Evolutionary conservation across 2,329 filamentous ascomycete genomes (phyloP).

Genomic region (Fusarium chuoi): DNA sequence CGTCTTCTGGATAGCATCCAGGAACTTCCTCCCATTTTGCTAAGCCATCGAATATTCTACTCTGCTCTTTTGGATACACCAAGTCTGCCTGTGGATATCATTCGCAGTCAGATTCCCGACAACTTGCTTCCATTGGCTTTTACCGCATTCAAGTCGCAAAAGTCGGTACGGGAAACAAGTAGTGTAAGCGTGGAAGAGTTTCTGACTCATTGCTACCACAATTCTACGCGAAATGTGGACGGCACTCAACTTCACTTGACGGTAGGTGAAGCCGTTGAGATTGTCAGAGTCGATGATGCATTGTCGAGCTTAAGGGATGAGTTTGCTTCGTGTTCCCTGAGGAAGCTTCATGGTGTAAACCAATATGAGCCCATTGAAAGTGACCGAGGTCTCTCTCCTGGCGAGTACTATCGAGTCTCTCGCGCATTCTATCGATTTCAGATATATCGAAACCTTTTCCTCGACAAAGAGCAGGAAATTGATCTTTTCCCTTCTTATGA

Average conservation of each 20-base stretch:
- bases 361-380: slow-evolving; percentile 5
- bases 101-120: slow-evolving; percentile 32
- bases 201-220: slow-evolving; percentile 27
- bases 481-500: slow-evolving; percentile 1
- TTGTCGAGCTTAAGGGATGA: slow-evolving; percentile 11
- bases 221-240: slow-evolving; percentile 5
- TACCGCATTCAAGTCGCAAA: slow-evolving; percentile 27
- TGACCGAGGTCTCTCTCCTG: slow-evolving; percentile 1
- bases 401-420: slow-evolving; percentile 28
- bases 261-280: slow-evolving; percentile 27
- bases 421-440: slow-evolving; percentile 40
- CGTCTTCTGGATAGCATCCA: slow-evolving; percentile 27
- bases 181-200: slow-evolving; percentile 14
- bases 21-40: slow-evolving; percentile 24
- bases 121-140: slow-evolving; percentile 27
- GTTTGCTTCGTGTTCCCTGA: slow-evolving; percentile 16
- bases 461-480: slow-evolving; percentile 1
- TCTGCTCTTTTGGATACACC: slow-evolving; percentile 34
- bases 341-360: slow-evolving; percentile 27
- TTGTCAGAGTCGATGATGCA: slow-evolving; percentile 26
- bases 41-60: slow-evolving; percentile 40
- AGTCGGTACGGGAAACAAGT: slow-evolving; percentile 5
- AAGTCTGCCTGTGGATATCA: slow-evolving; percentile 28
- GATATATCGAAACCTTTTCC: slow-evolving; percentile 38
- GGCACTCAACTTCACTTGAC: slow-evolving; percentile 14